A percentile compares a stretch with the other conserved stretches of the same genome.
These are phyloP conservation scores for Puccinia triticina DNA, from an alignment of 1,284 basidiomycete genomes.

Conservation along the genomic window DNA sequence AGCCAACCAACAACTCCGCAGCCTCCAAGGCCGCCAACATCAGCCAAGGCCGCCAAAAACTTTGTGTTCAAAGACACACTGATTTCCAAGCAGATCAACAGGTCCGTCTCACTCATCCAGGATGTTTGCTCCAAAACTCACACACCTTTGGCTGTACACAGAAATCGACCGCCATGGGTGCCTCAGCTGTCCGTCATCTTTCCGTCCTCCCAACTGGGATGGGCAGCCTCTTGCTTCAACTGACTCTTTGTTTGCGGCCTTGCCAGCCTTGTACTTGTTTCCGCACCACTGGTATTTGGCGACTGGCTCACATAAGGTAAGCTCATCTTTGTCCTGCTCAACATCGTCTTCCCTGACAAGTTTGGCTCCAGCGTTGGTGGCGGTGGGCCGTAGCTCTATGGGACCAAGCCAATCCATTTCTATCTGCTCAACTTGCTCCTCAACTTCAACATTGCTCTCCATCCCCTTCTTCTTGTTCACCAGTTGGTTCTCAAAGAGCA, in stretches of 20 bases:
- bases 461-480: slow-evolving; percentile 80
- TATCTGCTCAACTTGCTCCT: slow-evolving; percentile 83
- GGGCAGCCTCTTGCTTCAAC: slow-evolving; percentile 66
- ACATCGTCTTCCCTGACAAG: slow-evolving; percentile 74
- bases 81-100: too few species aligned
- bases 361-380: slow-evolving; percentile 67
- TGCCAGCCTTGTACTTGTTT: background rate
- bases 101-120: too few species aligned
- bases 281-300: slow-evolving; percentile 70
- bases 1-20: too few species aligned
- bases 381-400: slow-evolving; percentile 83
- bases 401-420: slow-evolving; percentile 81
- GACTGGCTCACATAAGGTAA: slow-evolving; percentile 88
- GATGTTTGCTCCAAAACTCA: too few species aligned
- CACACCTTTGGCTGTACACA: too few species aligned
- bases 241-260: slow-evolving; percentile 30
- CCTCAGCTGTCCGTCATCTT: too few species aligned
- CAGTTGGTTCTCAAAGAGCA: slow-evolving; percentile 73
- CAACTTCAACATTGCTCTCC: slow-evolving; percentile 84
- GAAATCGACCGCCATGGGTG: too few species aligned
- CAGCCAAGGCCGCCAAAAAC: too few species aligned
- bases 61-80: too few species aligned
- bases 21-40: too few species aligned
- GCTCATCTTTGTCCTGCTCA: slow-evolving; percentile 80
- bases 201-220: slow-evolving; percentile 60